Base-by-base conservation (phyloP, 2,329 filamentous ascomycete genomes). In the Emericellopsis cladophorae region DNA sequence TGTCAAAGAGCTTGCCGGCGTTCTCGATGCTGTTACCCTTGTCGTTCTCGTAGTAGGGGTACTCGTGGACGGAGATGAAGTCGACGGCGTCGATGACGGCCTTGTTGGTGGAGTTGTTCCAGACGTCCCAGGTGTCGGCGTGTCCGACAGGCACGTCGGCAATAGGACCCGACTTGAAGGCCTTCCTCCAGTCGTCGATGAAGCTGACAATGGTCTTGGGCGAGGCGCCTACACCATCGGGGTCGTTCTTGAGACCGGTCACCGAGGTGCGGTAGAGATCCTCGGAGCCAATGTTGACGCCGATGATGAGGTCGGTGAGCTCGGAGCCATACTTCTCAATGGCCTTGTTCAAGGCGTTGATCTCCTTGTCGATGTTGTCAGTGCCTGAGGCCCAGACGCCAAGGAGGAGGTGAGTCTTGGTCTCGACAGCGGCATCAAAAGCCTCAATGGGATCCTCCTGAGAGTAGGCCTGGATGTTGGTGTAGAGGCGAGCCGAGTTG, bases 361-460 rank as follows among this genome's bases (percentile, higher is more conserved):
- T 71, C 66, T 83, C 79, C 40, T 68, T 66, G 47, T 68, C 60
- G 55, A 72, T 81, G 56, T 67, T 73, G 41, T 59, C 57, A 36
- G 63, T 64, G 48, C 72, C 72, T 15, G 70, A 72, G 38, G 70
- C 59, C 79, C 79, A 84, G 52, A 82, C 63, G 46, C 79, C 79
- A 40, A 80, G 75, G 31, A 83, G 72, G 36, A 84, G 61, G 47
- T 70, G 61, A 15, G 74, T 77, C 35, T 76, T 65, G 45, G 75
- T 77, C 44, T 67, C 62, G 36, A 80, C 65, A 51, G 79, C 79
- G 31, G 79, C 79, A 63, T 86, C 84, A 63, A 90, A 76, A 34
- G 88, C 88, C 66, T 86, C 67, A 54, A 94, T 68, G 40, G 87
- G 88, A 60, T 90, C 82, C 50, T 75, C 72, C 66, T 84, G 72